Evolutionary conservation across 805 yeast species (phyloP).

Genomic region (Wickerhamia fluorescens): DNA sequence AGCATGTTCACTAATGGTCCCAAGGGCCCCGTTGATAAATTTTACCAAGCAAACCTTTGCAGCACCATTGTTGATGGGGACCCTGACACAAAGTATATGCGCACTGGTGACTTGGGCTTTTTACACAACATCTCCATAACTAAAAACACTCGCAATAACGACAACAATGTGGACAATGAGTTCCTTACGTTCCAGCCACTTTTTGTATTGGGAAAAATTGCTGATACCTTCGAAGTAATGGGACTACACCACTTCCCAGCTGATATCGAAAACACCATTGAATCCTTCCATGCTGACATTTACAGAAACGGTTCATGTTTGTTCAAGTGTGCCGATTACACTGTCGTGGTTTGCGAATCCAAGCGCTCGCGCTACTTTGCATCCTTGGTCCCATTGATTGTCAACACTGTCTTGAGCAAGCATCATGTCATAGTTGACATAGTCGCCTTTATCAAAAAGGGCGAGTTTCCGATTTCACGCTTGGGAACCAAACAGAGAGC

Average conservation of each 20-base stretch:
- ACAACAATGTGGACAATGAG: slow-evolving; percentile 10
- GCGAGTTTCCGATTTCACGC: slow-evolving; percentile 61
- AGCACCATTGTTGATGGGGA: slow-evolving; percentile 64
- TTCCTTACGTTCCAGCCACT: slow-evolving; percentile 58
- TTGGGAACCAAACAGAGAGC: slow-evolving; percentile 74
- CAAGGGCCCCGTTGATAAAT: slow-evolving; percentile 44
- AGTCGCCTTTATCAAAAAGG: slow-evolving; percentile 66
- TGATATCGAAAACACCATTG: slow-evolving; percentile 60
- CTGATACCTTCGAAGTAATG: slow-evolving; percentile 82
- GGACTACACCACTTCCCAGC: slow-evolving; percentile 88
- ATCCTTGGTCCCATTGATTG: slow-evolving; percentile 76
- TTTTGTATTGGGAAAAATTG: slow-evolving; percentile 76
- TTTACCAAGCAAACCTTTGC: slow-evolving; percentile 44
- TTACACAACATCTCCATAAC: slow-evolving; percentile 60
- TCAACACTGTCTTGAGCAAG: slow-evolving; percentile 66
- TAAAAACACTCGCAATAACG: slow-evolving; percentile 31
- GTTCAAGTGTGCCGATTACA: slow-evolving; percentile 75
- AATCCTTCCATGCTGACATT: slow-evolving; percentile 45
- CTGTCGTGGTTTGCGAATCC: slow-evolving; percentile 68
- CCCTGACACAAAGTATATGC: slow-evolving; percentile 50
- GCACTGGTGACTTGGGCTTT: slow-evolving; percentile 95
- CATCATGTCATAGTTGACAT: slow-evolving; percentile 82
- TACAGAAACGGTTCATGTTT: slow-evolving; percentile 57
- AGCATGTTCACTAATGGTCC: slow-evolving; percentile 51
- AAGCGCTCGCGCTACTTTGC: slow-evolving; percentile 47